These are phyloP conservation scores for Irpex rosettiformis DNA, from an alignment of 1,284 basidiomycete species.

Conservation along the genomic window DNA sequence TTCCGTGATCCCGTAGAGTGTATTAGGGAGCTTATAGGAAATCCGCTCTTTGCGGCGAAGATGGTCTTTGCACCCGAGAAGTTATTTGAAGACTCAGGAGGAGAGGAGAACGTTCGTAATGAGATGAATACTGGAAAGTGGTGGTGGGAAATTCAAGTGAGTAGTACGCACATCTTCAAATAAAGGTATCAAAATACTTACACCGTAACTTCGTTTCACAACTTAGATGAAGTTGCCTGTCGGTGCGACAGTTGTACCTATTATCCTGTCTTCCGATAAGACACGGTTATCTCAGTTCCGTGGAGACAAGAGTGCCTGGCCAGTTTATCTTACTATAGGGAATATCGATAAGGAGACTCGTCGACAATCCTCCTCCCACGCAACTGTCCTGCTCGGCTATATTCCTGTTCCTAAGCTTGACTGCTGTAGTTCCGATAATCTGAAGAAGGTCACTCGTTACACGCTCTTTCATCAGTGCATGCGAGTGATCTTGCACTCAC, in stretches of 20 bases:
- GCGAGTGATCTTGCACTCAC: not conserved
- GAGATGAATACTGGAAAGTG: constrained; percentile 26
- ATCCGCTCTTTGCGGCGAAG: constrained; percentile 22
- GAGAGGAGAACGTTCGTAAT: constrained; percentile 6
- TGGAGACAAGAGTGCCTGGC: not conserved
- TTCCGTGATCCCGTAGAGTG: constrained; percentile 26
- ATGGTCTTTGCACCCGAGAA: constrained; percentile 25
- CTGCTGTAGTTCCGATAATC: not conserved
- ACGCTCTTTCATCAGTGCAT: not conserved
- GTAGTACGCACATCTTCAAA: constrained; percentile 1
- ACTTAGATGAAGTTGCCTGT: constrained; percentile 14
- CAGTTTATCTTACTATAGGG: not conserved
- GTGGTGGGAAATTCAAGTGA: constrained; percentile 27
- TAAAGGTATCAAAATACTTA: not conserved
- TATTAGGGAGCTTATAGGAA: constrained; percentile 27
- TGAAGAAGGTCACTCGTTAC: not conserved
- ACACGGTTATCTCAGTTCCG: not conserved
- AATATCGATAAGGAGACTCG: not conserved
- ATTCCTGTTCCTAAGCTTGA: not conserved
- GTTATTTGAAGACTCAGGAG: constrained; percentile 16
- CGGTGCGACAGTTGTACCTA: constrained; percentile 18
- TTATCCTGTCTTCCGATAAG: constrained; percentile 16
- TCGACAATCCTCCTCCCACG: not conserved
- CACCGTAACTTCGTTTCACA: not conserved
- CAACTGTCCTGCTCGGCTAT: not conserved